Conservation (phyloP, 768 basidiomycete genomes). For the Infundibulicybe gibba region DNA sequence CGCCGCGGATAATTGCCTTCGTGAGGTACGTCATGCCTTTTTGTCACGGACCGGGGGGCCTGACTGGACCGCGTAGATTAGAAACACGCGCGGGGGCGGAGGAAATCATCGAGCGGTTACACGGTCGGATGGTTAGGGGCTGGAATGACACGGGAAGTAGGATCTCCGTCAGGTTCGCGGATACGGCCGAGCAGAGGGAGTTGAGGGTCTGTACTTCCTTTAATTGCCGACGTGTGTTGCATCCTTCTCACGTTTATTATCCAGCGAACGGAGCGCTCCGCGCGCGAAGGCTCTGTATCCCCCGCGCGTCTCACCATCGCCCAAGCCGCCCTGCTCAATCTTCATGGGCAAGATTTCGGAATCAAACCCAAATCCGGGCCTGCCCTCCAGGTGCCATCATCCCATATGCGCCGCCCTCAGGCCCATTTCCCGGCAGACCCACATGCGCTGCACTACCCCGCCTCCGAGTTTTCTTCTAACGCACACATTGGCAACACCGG, state of each 20-base stretch:
- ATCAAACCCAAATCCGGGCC: constrained; percentile 5
- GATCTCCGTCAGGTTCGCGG: constrained; percentile 78
- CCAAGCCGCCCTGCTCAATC: constrained; percentile 72
- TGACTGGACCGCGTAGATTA: constrained; percentile 38
- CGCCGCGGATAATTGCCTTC: constrained; percentile 78
- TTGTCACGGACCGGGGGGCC: neutral
- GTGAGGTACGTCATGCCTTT: constrained; percentile 50
- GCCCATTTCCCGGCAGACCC: neutral
- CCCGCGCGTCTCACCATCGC: constrained; percentile 71
- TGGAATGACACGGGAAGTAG: constrained; percentile 75
- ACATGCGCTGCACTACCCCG: constrained; percentile 6
- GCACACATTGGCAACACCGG: constrained; percentile 8
- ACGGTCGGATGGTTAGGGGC: constrained; percentile 78
- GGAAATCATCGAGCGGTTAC: constrained; percentile 72
- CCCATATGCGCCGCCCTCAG: constrained; percentile 8
- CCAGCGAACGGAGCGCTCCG: constrained; percentile 59
- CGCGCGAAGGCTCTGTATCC: constrained; percentile 59
- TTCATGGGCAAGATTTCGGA: constrained; percentile 62
- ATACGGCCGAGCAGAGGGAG: constrained; percentile 75
- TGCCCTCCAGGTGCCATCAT: constrained; percentile 14
- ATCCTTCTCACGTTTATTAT: neutral
- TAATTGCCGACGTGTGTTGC: constrained; percentile 2
- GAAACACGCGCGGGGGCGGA: constrained; percentile 72
- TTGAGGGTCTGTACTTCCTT: constrained; percentile 49
- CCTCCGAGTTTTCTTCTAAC: constrained; percentile 20